Conservation (phyloP, 257 asterid species). For the Capsicum pubescens region DNA sequence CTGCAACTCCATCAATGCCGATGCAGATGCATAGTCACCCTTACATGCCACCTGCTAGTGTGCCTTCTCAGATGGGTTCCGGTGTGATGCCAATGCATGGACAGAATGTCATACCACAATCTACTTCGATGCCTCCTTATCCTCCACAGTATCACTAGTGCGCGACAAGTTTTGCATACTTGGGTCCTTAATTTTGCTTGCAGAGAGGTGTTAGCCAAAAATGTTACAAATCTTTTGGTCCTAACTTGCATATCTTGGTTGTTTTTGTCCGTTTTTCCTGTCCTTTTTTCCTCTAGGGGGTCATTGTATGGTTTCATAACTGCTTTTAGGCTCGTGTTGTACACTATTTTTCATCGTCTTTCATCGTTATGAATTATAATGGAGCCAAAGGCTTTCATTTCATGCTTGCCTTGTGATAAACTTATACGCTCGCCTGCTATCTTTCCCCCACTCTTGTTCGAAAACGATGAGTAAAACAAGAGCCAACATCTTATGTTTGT, state of each 20-base stretch:
- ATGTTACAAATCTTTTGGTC: slow-evolving; percentile 11
- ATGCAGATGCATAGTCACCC: slow-evolving; percentile 81
- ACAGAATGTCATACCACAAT: slow-evolving; percentile 64
- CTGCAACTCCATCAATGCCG: slow-evolving; percentile 55
- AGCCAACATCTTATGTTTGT: background rate
- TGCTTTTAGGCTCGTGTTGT: slow-evolving; percentile 5
- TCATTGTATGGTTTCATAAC: background rate
- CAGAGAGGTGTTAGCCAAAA: slow-evolving; percentile 17
- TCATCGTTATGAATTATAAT: background rate
- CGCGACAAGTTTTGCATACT: slow-evolving; percentile 3
- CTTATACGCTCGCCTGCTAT: background rate
- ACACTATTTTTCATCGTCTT: background rate
- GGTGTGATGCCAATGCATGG: slow-evolving; percentile 57
- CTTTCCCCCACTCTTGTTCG: background rate
- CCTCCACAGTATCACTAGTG: slow-evolving; percentile 53
- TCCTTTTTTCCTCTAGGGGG: background rate
- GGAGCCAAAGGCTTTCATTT: slow-evolving; percentile 21
- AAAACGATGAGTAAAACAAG: background rate
- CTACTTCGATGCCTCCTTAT: slow-evolving; percentile 68
- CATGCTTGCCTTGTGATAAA: background rate
- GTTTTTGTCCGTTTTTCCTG: background rate
- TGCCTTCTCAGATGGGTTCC: slow-evolving; percentile 52
- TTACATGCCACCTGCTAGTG: slow-evolving; percentile 59
- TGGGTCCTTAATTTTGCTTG: background rate
- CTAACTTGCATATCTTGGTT: slow-evolving; percentile 3